These are phyloP conservation scores for Paspalum vaginatum DNA, from an alignment of 176 grass and related monocot genomes.

Conservation along the genomic window DNA sequence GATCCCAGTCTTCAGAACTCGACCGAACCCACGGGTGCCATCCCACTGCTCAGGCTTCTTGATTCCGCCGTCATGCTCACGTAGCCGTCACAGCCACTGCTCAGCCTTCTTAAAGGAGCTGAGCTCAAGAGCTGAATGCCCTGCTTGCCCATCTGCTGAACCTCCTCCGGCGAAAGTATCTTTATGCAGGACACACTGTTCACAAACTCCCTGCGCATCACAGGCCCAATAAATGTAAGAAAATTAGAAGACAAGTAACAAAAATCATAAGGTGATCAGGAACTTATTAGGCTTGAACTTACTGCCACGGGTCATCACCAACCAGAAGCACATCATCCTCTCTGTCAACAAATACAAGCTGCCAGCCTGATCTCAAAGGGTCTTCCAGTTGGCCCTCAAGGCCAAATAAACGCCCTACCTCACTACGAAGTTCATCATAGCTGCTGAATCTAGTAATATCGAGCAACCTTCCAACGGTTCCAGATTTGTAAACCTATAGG, in stretches of 20 bases:
- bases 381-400: conserved; percentile 87
- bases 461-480: conserved; percentile 66
- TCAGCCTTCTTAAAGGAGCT: conserved; percentile 53
- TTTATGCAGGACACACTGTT: conserved; percentile 95
- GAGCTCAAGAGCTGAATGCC: conserved; percentile 63
- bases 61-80: conserved; percentile 61
- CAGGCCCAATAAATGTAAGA: conserved; percentile 19
- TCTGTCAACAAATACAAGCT: conserved; percentile 98
- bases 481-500: conserved; percentile 78
- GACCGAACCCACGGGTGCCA: conserved; percentile 72
- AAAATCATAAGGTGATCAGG: not conserved
- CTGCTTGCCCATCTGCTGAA: conserved; percentile 85
- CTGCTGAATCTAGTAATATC: conserved; percentile 89
- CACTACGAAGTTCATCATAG: conserved; percentile 80
- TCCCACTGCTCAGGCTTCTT: conserved; percentile 60
- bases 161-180: conserved; percentile 86
- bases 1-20: conserved; percentile 68
- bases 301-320: conserved; percentile 97
- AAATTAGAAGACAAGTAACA: not conserved
- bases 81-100: conserved; percentile 73
- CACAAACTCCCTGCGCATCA: conserved; percentile 83
- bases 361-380: conserved; percentile 99
- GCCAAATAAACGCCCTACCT: conserved; percentile 84
- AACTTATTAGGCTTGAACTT: conserved; percentile 40
- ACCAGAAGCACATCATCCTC: conserved; percentile 94